Base-by-base conservation (phyloP, 768 basidiomycete species). In the Termitomyces sp. region DNA sequence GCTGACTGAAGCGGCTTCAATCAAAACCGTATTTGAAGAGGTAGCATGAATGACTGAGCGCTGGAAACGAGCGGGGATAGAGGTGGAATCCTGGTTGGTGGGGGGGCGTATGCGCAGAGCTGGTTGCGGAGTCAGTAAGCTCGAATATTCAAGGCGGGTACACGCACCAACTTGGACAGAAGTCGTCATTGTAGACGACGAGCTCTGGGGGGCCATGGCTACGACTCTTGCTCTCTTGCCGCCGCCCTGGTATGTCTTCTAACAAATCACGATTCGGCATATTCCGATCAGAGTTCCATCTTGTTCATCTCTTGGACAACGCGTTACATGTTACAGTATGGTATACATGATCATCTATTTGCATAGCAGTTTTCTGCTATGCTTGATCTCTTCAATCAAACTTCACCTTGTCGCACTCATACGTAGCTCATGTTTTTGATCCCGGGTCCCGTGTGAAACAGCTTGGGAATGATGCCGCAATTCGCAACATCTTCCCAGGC, bases 21-120 rank as follows among this genome's bases (percentile, higher is more conserved):
- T 86, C n/a, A 86, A 72, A 59, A 98, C 85, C n/a, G 84, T 83
- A 48, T 85, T 91, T 26, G 82, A 63, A 20, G 90, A 84, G 52
- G 79, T 78, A 22, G 91, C 81, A 66, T 92, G 88, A 74, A 98
- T 85, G 68, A 94, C 87, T 62, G 86, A 83, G 62, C 90, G 86
- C 75, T 97, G 95, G 73, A 98, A 97, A 71, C 96, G 90, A 72
- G 88, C 85, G 65, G 96, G 96, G 61, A 96, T 94, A 68, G 88
- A 87, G 51, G 79, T 79, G 43, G 86, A 76, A 76, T 97, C 94
- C 70, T 95, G 90, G 34, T 80, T 72, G 44, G 92, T 92, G 44
- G 88, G 81, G 29, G 95, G 95, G 59, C 94, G 86, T 62, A 98
- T 94, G 64, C 95, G 88, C 65, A 97, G 79, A 66, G 94, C 95